Conservation (phyloP, 148 eudicot species). For the Camellia granthamiana region DNA sequence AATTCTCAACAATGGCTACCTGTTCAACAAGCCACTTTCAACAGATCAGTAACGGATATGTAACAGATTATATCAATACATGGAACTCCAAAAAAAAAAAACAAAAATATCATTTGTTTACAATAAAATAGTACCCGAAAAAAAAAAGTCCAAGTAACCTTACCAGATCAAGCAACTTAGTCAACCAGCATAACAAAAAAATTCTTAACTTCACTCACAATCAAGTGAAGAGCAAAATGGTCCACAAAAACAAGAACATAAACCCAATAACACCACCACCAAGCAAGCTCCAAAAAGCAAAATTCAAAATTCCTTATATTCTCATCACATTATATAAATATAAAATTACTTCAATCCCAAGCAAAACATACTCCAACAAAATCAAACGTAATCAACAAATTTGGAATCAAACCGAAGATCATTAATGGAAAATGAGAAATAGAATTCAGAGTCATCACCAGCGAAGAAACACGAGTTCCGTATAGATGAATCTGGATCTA, state of each 20-base stretch:
- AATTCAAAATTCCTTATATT: background rate
- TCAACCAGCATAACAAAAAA: background rate
- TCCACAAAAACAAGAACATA: background rate
- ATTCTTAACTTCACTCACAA: conserved; percentile 15
- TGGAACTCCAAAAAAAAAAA: no score
- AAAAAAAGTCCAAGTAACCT: background rate
- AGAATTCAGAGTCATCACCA: conserved; percentile 7
- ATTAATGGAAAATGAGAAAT: background rate
- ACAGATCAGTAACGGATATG: no score
- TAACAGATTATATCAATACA: no score
- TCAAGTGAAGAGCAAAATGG: conserved; percentile 8
- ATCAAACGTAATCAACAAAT: conserved; percentile 4
- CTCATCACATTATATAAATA: background rate
- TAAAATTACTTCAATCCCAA: background rate
- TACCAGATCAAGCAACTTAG: conserved; percentile 13
- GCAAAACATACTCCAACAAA: background rate
- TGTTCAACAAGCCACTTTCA: no score
- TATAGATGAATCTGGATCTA: background rate
- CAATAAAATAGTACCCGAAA: no score
- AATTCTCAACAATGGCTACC: no score
- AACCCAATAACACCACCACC: background rate
- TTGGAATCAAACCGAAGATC: background rate
- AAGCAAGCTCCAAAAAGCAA: conserved; percentile 15
- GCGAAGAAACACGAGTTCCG: conserved; percentile 7
- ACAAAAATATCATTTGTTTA: no score